Percentiles rank a stretch among this genome's conserved stretches.
phyloP scores from a whole-genome alignment of 352 stramenopile species.

The Aphanomyces euteiches region DNA sequence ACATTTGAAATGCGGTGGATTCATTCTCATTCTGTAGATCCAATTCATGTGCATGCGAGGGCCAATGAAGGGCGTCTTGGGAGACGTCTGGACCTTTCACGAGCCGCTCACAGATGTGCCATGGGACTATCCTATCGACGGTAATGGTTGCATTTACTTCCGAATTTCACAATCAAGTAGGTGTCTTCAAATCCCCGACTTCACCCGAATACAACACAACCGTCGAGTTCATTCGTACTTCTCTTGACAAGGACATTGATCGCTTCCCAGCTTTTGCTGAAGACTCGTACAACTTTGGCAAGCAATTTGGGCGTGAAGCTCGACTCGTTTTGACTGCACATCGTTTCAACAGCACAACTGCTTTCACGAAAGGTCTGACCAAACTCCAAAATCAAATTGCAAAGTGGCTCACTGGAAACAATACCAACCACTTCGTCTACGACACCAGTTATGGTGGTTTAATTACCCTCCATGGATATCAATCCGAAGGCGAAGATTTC shows the following conservation, averaged over 20 bases:
- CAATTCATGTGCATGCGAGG: constrained; percentile 69
- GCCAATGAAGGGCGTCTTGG: constrained; percentile 64
- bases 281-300: constrained; percentile 79
- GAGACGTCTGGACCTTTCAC: constrained; percentile 58
- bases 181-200: background rate
- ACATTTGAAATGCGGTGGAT: no score
- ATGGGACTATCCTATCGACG: constrained; percentile 62
- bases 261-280: constrained; percentile 45
- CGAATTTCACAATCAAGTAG: constrained; percentile 34
- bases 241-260: constrained; percentile 50
- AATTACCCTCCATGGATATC: constrained; percentile 81
- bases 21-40: constrained; percentile 41
- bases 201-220: background rate
- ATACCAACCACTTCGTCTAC: constrained; percentile 83
- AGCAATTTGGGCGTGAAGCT: constrained; percentile 67
- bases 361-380: constrained; percentile 42
- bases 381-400: constrained; percentile 59
- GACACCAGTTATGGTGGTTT: constrained; percentile 90
- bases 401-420: constrained; percentile 57
- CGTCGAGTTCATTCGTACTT: constrained; percentile 23
- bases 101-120: constrained; percentile 53
- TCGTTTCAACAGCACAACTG: constrained; percentile 52
- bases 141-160: constrained; percentile 31
- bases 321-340: constrained; percentile 74
- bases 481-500: constrained; percentile 55